A percentile compares a stretch with the other conserved stretches of the same genome.
Evolutionary conservation across 768 basidiomycete genomes (phyloP).

Genomic region (Suillus sp.): DNA sequence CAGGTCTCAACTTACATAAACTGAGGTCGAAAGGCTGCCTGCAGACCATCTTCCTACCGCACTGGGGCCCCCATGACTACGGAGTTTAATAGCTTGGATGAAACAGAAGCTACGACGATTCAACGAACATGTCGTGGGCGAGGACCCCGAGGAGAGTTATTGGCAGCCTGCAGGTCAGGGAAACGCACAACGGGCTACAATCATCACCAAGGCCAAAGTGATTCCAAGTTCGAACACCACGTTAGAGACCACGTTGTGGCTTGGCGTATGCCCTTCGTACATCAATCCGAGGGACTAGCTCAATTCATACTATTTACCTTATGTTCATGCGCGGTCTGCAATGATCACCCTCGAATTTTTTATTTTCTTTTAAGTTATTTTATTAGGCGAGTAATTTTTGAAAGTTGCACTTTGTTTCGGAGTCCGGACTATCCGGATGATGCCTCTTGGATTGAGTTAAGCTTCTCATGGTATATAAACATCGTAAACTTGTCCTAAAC

Average conservation of each 20-base stretch:
- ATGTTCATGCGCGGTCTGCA: neutral
- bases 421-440: neutral
- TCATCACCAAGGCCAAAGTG: neutral
- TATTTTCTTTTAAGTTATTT: neutral
- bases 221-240: neutral
- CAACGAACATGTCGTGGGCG: neutral
- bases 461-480: constrained; percentile 12
- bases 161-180: neutral
- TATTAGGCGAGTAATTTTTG: neutral
- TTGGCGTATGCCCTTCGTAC: neutral
- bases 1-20: neutral
- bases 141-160: constrained; percentile 2
- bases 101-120: neutral
- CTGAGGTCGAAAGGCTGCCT: neutral
- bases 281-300: neutral
- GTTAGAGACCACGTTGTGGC: neutral
- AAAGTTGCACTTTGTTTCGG: neutral
- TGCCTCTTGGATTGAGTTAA: constrained; percentile 1
- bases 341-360: neutral
- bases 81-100: neutral
- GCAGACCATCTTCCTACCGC: neutral
- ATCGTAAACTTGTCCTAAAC: constrained; percentile 5
- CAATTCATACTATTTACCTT: neutral
- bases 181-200: neutral
- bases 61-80: neutral